These are phyloP conservation scores for Tuber brumale DNA, from an alignment of 495 filamentous ascomycete species.

Conservation along the genomic window DNA sequence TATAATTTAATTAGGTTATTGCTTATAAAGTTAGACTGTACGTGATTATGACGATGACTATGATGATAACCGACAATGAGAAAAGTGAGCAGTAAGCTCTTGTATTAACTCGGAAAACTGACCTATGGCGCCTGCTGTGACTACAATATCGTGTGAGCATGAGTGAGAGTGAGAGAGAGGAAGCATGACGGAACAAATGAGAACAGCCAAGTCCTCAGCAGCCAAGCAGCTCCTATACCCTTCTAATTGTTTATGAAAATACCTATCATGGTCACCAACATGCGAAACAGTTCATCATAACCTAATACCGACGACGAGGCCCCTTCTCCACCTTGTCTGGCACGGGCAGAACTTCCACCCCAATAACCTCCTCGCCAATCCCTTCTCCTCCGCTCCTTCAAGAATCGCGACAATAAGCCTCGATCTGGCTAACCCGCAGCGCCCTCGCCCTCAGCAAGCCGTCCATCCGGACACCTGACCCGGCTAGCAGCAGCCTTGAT, in stretches of 20 bases:
- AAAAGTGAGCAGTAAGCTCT: neutral
- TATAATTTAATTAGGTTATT: neutral
- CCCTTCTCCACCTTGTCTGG: neutral
- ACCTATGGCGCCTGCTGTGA: neutral
- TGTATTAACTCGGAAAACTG: neutral
- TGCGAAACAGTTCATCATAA: constrained; percentile 1
- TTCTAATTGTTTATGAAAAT: neutral
- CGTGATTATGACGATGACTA: neutral
- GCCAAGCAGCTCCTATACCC: neutral
- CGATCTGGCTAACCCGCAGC: constrained; percentile 48
- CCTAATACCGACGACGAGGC: neutral
- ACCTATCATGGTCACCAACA: neutral
- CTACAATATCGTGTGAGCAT: neutral
- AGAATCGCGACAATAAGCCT: constrained; percentile 51
- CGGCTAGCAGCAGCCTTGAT: constrained; percentile 56
- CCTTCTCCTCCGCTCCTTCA: constrained; percentile 50
- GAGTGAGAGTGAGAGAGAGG: too few species aligned
- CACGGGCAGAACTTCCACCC: constrained; percentile 34
- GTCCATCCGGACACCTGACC: constrained; percentile 47
- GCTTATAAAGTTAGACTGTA: too few species aligned
- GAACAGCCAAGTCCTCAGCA: neutral
- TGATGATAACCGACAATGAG: neutral
- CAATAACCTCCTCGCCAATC: constrained; percentile 44
- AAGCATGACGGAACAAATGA: neutral
- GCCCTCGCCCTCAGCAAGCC: constrained; percentile 44